A percentile compares a stretch with the other conserved stretches of the same genome.
Conservation (phyloP, 2,329 filamentous ascomycete species). For the Tolypocladium ovalisporum region DNA sequence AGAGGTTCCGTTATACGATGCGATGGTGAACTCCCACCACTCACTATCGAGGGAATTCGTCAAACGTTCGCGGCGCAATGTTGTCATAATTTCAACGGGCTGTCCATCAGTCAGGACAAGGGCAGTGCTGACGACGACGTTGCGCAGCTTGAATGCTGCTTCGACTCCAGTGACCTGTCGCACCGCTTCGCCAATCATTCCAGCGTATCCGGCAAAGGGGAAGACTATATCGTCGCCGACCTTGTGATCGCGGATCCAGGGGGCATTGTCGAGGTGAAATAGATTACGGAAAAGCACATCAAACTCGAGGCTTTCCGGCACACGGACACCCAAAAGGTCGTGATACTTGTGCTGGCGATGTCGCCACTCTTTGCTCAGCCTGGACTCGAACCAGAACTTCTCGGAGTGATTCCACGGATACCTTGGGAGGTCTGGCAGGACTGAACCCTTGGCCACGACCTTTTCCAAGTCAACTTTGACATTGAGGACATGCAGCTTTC, state of each 20-base stretch:
- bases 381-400: conserved; percentile 6
- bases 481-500: conserved; percentile 4
- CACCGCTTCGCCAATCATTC: conserved; percentile 16
- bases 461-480: neutral
- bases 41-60: conserved; percentile 12
- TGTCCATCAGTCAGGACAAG: conserved; percentile 14
- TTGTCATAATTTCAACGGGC: conserved; percentile 20
- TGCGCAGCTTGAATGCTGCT: conserved; percentile 14
- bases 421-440: conserved; percentile 3
- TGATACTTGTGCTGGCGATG: conserved; percentile 1
- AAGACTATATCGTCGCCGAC: conserved; percentile 31
- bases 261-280: conserved; percentile 7
- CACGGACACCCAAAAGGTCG: conserved; percentile 8
- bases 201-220: conserved; percentile 24
- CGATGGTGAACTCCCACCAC: conserved; percentile 21
- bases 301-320: conserved; percentile 5
- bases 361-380: conserved; percentile 2
- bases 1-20: conserved; percentile 8
- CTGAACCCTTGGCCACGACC: neutral
- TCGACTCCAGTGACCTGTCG: conserved; percentile 7
- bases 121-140: conserved; percentile 17
- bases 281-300: conserved; percentile 12
- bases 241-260: conserved; percentile 33
- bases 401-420: conserved; percentile 8
- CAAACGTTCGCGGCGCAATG: conserved; percentile 12